A percentile compares a stretch with the other conserved stretches of the same genome.
Conservation (phyloP, 2,329 filamentous ascomycete species). For the Beauveria caledonica region DNA sequence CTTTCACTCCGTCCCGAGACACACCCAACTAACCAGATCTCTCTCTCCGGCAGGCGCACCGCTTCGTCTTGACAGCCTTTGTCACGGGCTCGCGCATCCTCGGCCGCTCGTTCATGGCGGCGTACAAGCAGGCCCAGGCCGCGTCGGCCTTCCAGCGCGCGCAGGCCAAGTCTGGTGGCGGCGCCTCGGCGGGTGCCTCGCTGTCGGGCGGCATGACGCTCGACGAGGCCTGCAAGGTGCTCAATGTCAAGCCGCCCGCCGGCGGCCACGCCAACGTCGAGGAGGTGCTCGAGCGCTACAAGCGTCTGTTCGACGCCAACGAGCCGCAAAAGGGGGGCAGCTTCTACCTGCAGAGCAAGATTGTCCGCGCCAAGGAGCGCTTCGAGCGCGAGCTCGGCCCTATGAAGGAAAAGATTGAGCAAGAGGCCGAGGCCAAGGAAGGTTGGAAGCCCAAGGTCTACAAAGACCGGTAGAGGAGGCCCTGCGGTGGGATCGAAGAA, state of each 20-base stretch:
- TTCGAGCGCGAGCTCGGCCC: constrained; percentile 80
- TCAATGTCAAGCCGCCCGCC: constrained; percentile 81
- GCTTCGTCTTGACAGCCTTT: constrained; percentile 81
- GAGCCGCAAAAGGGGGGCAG: constrained; percentile 93
- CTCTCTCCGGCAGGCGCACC: constrained; percentile 63
- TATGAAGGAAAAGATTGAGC: constrained; percentile 59
- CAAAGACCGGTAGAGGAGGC: constrained; percentile 58
- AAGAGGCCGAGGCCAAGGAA: constrained; percentile 70
- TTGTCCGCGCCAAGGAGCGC: constrained; percentile 81
- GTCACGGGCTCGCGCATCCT: constrained; percentile 85
- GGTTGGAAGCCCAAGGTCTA: constrained; percentile 95
- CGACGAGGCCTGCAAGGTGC: constrained; percentile 93
- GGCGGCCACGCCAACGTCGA: constrained; percentile 70
- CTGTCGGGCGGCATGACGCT: constrained; percentile 71
- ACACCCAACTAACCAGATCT: neutral
- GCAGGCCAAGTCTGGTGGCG: constrained; percentile 53
- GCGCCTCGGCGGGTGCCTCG: constrained; percentile 43
- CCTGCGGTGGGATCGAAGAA: neutral
- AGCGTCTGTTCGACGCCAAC: constrained; percentile 88
- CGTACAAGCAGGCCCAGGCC: constrained; percentile 90
- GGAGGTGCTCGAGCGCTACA: constrained; percentile 78
- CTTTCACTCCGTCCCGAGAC: neutral
- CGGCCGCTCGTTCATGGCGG: constrained; percentile 85
- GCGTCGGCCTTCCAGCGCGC: constrained; percentile 74
- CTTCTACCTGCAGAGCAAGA: constrained; percentile 97